Evolutionary conservation across 805 yeast genomes (phyloP), one percentile per base, ranked within the genome.

Genomic region (Monosporozyma aquatica): DNA sequence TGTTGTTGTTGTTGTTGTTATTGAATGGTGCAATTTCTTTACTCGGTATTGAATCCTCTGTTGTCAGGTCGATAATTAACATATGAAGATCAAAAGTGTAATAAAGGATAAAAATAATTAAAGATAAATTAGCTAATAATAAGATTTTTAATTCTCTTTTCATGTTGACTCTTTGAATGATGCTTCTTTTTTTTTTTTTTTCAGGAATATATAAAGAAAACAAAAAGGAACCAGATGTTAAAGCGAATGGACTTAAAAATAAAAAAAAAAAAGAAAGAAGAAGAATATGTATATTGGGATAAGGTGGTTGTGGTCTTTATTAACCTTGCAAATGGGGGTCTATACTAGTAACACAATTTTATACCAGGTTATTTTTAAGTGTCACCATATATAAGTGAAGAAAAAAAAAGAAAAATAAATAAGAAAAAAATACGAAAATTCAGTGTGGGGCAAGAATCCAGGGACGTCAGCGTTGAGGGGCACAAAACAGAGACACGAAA

Each of bases 31-130:
- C 59, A 2, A 79, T 79, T 49, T 78, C 74, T 6, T 25, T 18
- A 11, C 14, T 75, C 9, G 74, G 57, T 17, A 84, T 66, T 1
- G 82, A 82, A 54, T 81, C 83, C 13, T 70, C 64, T 52, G 68
- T 69, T 1, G 86, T 67, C 56, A 80, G 85, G 58, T 83, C 92
- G 50, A 80, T 69, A 11, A 82, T 65, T 43, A 86, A 63, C 4
- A 87, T 74, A 37, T 86, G 74, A 43, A 86, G 67, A 61, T 86
- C 95, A 51, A 75, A 78, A 2, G 80, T 73, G 51, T 72, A 71
- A 56, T 78, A 82, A 5, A 73, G 62, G 20, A 80, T 62, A 46
- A 73, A 74, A 2, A 72, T 39, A 5, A 80, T 60, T 22, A 82
- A 53, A 6, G 69, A 55, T 11, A 75, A 52, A 53, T 83, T 87